Evolutionary conservation across 2,329 filamentous ascomycete genomes (phyloP).

Genomic region (Aspergillus tanneri): DNA sequence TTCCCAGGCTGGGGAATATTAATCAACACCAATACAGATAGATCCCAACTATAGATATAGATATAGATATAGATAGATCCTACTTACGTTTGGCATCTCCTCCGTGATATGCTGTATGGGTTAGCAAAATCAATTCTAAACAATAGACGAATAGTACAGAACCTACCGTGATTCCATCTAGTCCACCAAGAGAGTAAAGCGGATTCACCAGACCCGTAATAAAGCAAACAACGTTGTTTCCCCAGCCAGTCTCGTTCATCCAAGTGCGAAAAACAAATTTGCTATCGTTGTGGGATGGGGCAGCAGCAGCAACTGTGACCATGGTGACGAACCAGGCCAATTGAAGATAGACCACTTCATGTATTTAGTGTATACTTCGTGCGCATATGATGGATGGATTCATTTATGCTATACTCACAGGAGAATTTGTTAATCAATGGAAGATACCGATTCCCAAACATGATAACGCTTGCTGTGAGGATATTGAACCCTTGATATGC

Average conservation of each 20-base stretch:
- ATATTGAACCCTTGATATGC: conserved; percentile 42
- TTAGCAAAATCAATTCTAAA: conserved; percentile 5
- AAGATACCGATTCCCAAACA: conserved; percentile 50
- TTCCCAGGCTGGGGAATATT: conserved; percentile 26
- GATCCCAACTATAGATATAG: too few relatives aligned
- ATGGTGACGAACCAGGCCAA: conserved; percentile 51
- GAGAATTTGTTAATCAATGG: conserved; percentile 48
- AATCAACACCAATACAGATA: background rate
- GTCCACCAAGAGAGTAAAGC: conserved; percentile 48
- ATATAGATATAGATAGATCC: too few relatives aligned
- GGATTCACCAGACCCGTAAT: conserved; percentile 54
- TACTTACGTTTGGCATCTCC: conserved; percentile 52
- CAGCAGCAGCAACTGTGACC: conserved; percentile 50
- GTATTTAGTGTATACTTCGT: background rate
- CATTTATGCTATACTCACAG: conserved; percentile 19
- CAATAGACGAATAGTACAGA: background rate
- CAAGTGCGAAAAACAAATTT: conserved; percentile 55
- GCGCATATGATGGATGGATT: background rate
- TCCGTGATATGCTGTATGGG: conserved; percentile 48
- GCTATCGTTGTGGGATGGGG: conserved; percentile 46
- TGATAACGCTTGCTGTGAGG: conserved; percentile 46
- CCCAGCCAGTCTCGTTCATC: conserved; percentile 56
- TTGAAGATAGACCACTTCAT: conserved; percentile 46
- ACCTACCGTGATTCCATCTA: conserved; percentile 47
- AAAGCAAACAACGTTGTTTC: conserved; percentile 51